Base-by-base conservation (phyloP, 2,329 filamentous ascomycete genomes). In the Ambrosiella xylebori region DNA sequence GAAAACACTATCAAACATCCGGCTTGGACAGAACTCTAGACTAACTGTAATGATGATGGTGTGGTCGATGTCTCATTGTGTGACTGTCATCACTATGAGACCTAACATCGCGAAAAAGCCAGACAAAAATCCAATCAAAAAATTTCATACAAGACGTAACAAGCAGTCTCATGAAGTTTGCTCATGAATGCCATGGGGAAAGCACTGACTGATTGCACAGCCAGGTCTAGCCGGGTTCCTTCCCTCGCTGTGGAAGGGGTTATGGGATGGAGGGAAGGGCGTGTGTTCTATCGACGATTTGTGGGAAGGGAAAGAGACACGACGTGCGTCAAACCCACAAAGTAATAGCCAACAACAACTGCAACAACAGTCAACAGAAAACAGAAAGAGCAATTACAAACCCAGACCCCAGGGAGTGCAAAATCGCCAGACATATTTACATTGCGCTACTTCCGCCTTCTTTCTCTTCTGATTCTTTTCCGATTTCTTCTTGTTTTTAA, bases 401-500 rank as follows among this genome's bases (percentile, higher is more conserved):
- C 27, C 3, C 27, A 27, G 27, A 27, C 27, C 27, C 27, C 27
- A 27, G 27, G 27, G 27, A 27, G 27, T 27, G 27, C 27, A 41
- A 41, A 41, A 41, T 41, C 6, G 39, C 11, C 39, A 41, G 39
- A 55, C 50, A 45, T 57, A 50, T 60, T 57, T 56, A 51, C 56
- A 41, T 56, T 38, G 17, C 56, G 41, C 45, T 45, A 17, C 56
- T 35, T 52, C 45, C 56, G 44, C 39, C 52, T 41, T 56, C 39
- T 56, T 36, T n/a, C n/a, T 2, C 27, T 9, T 7, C 38, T 41
- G 35, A 49, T n/a, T 56, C 41, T 54, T 44, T 54, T 47, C 39
- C 17, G 47, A 53, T 58, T 52, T 51, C 56, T 60, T 59, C 59
- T 54, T 58, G 57, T 61, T 57, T 35, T 59, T 62, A 58, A 58